A percentile compares a stretch with the other conserved stretches of the same genome.
These are phyloP conservation scores for Gleditsia sinensis DNA, from an alignment of 306 rosid species.

Conservation along the genomic window DNA sequence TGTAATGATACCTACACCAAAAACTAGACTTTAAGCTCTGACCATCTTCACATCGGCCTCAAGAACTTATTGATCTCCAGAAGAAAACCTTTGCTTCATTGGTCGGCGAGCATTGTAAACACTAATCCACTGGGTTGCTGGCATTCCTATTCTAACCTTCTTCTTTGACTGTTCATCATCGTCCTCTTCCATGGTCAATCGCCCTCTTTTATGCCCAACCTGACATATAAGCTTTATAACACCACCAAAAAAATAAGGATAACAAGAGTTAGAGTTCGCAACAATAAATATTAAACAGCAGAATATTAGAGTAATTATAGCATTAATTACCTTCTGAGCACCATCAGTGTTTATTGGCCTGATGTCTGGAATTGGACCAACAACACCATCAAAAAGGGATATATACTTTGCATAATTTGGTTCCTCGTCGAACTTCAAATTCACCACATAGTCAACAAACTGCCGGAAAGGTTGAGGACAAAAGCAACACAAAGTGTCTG, in stretches of 20 bases:
- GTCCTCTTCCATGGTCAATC: constrained; percentile 58
- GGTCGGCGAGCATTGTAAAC: constrained; percentile 70
- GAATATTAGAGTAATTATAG: not conserved
- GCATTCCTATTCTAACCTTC: constrained; percentile 72
- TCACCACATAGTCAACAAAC: constrained; percentile 73
- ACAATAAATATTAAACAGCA: not conserved
- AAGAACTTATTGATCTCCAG: not conserved
- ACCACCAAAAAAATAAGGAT: not conserved
- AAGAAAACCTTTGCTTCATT: constrained; percentile 70
- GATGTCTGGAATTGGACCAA: constrained; percentile 66
- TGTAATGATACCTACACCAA: constrained; percentile 68
- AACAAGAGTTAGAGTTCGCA: constrained; percentile 12
- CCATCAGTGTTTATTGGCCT: constrained; percentile 80
- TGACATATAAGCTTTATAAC: constrained; percentile 54
- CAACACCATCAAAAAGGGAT: constrained; percentile 70
- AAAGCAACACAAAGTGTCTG: constrained; percentile 62
- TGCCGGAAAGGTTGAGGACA: constrained; percentile 66
- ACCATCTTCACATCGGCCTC: not conserved
- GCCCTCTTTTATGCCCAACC: constrained; percentile 67
- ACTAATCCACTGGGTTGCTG: constrained; percentile 79
- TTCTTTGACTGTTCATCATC: constrained; percentile 75
- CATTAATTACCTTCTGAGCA: constrained; percentile 67
- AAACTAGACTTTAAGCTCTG: not conserved
- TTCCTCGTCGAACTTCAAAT: constrained; percentile 73
- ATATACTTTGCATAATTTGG: constrained; percentile 74